These are phyloP conservation scores for Marasmius fiardii DNA, from an alignment of 1,284 basidiomycete genomes.

Conservation along the genomic window DNA sequence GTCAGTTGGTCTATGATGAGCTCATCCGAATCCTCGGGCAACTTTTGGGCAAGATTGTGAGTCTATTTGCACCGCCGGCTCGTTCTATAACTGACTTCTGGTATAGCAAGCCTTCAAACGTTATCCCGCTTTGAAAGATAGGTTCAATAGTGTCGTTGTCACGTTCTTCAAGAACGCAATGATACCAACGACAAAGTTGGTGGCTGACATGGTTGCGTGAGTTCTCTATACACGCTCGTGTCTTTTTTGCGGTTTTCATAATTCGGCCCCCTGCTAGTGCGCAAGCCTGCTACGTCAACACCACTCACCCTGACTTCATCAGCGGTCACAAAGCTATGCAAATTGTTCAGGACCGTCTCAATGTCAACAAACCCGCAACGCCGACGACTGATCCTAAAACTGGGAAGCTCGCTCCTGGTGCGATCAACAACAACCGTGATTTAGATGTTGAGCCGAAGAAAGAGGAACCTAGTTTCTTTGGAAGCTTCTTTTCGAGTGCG, in stretches of 20 bases:
- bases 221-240: constrained; percentile 22
- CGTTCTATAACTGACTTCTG: background rate
- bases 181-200: constrained; percentile 93
- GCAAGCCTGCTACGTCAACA: constrained; percentile 98
- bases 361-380: constrained; percentile 70
- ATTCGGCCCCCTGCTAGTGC: constrained; percentile 49
- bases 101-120: constrained; percentile 89
- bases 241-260: background rate
- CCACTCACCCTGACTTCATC: constrained; percentile 98
- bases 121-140: constrained; percentile 90
- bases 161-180: constrained; percentile 95
- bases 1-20: constrained; percentile 94
- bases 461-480: constrained; percentile 93
- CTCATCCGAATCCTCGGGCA: constrained; percentile 94
- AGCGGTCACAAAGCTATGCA: constrained; percentile 95
- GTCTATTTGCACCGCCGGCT: constrained; percentile 28
- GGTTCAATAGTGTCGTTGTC: constrained; percentile 93
- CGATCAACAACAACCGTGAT: constrained; percentile 90
- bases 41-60: constrained; percentile 82
- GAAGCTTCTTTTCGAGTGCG: constrained; percentile 85
- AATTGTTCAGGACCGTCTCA: constrained; percentile 84
- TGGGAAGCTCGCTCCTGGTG: constrained; percentile 56
- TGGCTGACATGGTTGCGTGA: constrained; percentile 86
- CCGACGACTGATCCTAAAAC: constrained; percentile 66
- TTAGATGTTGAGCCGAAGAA: constrained; percentile 88